These are phyloP conservation scores for Hypoxylon sp. DNA, from an alignment of 2,329 filamentous ascomycete genomes.

Conservation along the genomic window DNA sequence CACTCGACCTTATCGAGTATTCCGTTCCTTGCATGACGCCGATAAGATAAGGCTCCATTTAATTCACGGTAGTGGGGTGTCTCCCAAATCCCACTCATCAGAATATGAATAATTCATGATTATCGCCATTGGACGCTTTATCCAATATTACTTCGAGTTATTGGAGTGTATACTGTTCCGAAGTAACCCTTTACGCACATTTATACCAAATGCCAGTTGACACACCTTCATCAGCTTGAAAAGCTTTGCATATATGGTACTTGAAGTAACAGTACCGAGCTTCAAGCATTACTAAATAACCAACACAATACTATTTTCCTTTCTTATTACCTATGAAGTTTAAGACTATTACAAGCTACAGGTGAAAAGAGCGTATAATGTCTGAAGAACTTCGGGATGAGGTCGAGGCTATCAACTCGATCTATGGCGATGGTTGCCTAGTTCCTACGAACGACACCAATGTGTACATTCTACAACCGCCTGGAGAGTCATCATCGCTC, in stretches of 20 bases:
- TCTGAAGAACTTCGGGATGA: conserved; percentile 78
- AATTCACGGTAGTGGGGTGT: conserved; percentile 10
- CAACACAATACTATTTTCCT: neutral
- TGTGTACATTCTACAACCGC: conserved; percentile 76
- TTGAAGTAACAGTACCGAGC: neutral
- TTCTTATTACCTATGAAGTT: neutral
- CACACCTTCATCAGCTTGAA: neutral
- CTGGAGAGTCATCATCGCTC: conserved; percentile 70
- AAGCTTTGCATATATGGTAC: neutral
- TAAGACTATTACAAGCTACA: neutral
- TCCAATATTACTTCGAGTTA: neutral
- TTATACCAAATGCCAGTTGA: neutral
- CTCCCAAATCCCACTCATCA: neutral
- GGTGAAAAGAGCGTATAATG: conserved; percentile 56
- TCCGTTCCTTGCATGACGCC: conserved; percentile 33
- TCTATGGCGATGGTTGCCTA: conserved; percentile 80
- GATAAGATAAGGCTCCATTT: conserved; percentile 4
- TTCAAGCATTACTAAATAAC: neutral
- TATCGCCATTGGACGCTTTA: neutral
- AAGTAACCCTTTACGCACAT: neutral
- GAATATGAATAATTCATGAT: neutral
- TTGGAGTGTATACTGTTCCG: neutral
- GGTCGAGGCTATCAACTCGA: conserved; percentile 85
- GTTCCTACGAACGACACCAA: conserved; percentile 57
- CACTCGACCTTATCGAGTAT: conserved; percentile 16